Evolutionary conservation across 2,329 filamentous ascomycete genomes (phyloP), one percentile per base, ranked within the genome.

Genomic region (Neopestalotiopsis sp.): DNA sequence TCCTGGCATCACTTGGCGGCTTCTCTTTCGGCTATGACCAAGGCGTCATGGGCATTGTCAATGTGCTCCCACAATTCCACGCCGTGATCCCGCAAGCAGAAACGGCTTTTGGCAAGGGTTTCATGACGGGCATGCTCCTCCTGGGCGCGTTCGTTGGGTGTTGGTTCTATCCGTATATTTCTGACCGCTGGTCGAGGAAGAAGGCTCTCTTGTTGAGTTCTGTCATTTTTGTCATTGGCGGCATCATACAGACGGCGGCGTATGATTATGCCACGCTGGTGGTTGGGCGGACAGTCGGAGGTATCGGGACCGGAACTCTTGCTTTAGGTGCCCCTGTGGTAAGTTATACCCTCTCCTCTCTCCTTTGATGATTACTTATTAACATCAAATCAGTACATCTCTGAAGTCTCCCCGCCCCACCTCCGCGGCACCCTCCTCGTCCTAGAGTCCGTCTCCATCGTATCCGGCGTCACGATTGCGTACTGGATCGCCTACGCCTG

Each of bases 401-500:
- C 77, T 5, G 77, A 79, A 69, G 75, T 80, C 53, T 73, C 77
- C 0, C 80, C 80, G 3, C 80, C 80, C 0, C 77, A 83, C 65
- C 76, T 82, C 5, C 72, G 81, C 59, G 81, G 81, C 1, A 74
- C 79, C 1, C 74, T 83, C 5, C 79, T 87, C 1, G 77, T 87
- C 72, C 85, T 87, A 76, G 87, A 86, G 73, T 78, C 80, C 2
- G 82, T 88, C 72, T 84, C 81, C 4, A 79, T 88, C 67, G 85
- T 87, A 49, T 83, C 84, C 61, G 89, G 85, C 2, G 84, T 83
- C 68, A 82, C 87, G 3, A 78, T 87, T 30, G 83, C 86, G 1
- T 89, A 83, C 73, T 89, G 85, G 83, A 86, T 86, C 49, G 85
- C 84, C 0, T 89, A 87, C 68, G 86, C 82, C 0, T 88, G 85